Conservation (phyloP, 2,329 filamentous ascomycete species). For the Aspergillus caelatus region DNA sequence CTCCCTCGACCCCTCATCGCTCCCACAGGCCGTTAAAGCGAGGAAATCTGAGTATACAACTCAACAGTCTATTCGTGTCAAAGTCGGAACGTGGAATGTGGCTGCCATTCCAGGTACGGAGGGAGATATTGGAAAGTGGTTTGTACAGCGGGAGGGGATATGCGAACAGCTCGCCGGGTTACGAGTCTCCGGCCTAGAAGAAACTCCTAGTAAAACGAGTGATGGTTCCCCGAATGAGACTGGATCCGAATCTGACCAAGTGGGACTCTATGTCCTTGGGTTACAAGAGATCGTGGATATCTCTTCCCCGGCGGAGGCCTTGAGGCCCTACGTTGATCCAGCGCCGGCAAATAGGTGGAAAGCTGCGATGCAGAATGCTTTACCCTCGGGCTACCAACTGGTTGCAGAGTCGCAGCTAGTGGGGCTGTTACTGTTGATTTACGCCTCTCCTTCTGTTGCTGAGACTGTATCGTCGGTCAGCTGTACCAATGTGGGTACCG, state of each 20-base stretch:
- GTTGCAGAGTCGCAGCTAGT: constrained; percentile 83
- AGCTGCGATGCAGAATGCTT: constrained; percentile 68
- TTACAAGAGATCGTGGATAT: constrained; percentile 92
- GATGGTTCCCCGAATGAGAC: constrained; percentile 14
- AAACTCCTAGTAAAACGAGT: constrained; percentile 23
- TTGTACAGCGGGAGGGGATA: constrained; percentile 74
- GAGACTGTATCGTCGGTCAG: constrained; percentile 79
- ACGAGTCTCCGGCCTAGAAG: constrained; percentile 29
- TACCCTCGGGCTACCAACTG: constrained; percentile 76
- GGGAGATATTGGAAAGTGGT: constrained; percentile 87
- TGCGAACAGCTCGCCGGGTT: constrained; percentile 64
- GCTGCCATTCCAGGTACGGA: constrained; percentile 82
- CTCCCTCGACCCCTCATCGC: constrained; percentile 41
- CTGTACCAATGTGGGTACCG: constrained; percentile 82
- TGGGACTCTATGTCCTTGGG: constrained; percentile 87
- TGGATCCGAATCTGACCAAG: constrained; percentile 56
- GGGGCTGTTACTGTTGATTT: constrained; percentile 81
- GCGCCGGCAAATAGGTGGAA: constrained; percentile 78
- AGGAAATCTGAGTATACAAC: constrained; percentile 78
- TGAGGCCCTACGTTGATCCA: constrained; percentile 75
- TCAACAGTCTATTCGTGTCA: constrained; percentile 75
- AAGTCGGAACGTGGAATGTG: constrained; percentile 95
- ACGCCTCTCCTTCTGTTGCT: constrained; percentile 76
- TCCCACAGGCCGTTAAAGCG: constrained; percentile 66
- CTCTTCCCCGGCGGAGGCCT: constrained; percentile 74